phyloP scores from a whole-genome alignment of 495 filamentous ascomycete genomes.

The Tuber magnatum region DNA sequence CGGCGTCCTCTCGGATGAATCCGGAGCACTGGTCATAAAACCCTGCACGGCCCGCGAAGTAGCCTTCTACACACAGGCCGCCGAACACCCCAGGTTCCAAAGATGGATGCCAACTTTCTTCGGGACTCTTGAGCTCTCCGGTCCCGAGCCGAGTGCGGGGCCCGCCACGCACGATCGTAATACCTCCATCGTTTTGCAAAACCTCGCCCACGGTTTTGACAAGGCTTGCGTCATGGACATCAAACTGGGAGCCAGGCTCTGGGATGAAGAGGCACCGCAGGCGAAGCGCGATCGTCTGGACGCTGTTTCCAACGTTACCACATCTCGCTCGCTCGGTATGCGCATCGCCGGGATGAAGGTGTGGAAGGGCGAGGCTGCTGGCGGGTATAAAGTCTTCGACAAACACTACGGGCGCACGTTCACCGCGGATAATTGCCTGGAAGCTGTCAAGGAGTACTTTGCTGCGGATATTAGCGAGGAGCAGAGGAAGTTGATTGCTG shows the following conservation, averaged over 20 bases:
- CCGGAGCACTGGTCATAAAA: conserved; percentile 86
- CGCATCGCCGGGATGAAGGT: conserved; percentile 92
- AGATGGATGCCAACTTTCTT: conserved; percentile 77
- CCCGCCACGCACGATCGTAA: conserved; percentile 31
- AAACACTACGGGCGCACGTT: conserved; percentile 81
- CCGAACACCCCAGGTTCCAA: conserved; percentile 61
- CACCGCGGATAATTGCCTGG: conserved; percentile 59
- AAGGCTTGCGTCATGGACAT: conserved; percentile 90
- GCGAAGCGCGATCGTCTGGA: conserved; percentile 76
- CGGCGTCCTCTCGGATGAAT: conserved; percentile 77
- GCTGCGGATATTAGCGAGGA: conserved; percentile 53
- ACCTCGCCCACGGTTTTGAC: conserved; percentile 71
- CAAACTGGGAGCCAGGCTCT: conserved; percentile 79
- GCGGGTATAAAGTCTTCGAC: conserved; percentile 64
- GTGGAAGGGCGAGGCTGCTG: conserved; percentile 58
- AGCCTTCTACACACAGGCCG: conserved; percentile 79
- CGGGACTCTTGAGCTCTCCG: conserved; percentile 59
- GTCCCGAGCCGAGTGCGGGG: conserved; percentile 35
- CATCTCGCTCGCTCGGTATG: conserved; percentile 71
- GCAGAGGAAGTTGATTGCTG: conserved; percentile 52
- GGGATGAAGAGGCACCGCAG: conserved; percentile 70
- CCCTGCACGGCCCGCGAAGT: conserved; percentile 83
- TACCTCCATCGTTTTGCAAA: conserved; percentile 70
- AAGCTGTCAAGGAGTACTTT: conserved; percentile 71
- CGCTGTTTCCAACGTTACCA: conserved; percentile 68